Base-by-base conservation (phyloP, 2,329 filamentous ascomycete species). In the Pseudocercospora pini-densiflorae region DNA sequence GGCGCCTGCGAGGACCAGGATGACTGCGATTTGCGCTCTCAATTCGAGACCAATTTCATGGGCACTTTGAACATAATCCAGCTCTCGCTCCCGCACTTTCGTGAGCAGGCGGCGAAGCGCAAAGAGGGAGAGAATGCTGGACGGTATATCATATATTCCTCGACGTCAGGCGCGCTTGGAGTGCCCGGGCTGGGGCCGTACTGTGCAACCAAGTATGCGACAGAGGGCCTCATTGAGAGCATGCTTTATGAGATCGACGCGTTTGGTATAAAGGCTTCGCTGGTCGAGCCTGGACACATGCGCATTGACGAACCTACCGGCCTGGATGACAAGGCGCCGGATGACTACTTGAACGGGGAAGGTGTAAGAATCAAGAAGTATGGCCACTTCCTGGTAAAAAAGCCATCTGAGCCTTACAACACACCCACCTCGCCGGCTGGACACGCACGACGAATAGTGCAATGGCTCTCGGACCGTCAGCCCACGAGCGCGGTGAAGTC, bases 41-140 rank as follows among this genome's bases (percentile, higher is more conserved):
- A 98, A 79, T 97, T 98, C 81, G 93, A 96, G 83, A 97, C 94
- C 23, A 99, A 99, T 79, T 97, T 97, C 79, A 94, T 97, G 85
- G 95, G 95, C 62, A 96, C 93, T 0, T 81, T 98, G 66, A 92
- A 98, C 80, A 97, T 99, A 73, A 90, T 98, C 66, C 93, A 97
- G 78, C 83, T 92, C 21, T 94, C 91, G 1, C 82, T 98, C 43
- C 93, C 94, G 0, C 93, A 97, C 80, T 96, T 98, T 73, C 89
- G 94, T 60, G 85, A 89, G 69, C 90, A 92, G 70, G 85, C 86
- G 36, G 66, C 65, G 14, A 65, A 68, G 27, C 66, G 69, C n/a
- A 63, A 69, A 9, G 65, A 69, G 31, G 71, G 70, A 27, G 72
- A 76, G 43, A 73, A 69, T 45, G 76, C 78, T 29, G 95, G 95